Evolutionary conservation across 768 basidiomycete species (phyloP).

Genomic region (Botryobasidium botryosum): DNA sequence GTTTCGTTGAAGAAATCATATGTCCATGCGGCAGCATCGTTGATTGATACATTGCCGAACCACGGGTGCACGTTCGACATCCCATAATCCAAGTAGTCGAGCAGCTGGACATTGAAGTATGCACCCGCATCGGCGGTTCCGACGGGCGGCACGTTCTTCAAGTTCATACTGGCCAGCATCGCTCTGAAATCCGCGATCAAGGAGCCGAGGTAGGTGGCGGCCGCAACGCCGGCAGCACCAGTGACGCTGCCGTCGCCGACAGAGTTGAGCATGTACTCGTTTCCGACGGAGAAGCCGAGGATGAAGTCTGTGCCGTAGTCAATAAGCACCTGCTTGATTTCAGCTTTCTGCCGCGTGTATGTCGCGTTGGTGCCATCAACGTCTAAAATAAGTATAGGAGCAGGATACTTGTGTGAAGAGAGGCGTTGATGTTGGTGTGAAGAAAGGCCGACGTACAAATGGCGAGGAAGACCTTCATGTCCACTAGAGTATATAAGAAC

Average conservation of each 20-base stretch:
- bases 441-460: constrained; percentile 37
- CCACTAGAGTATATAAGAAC: too few species aligned
- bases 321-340: neutral
- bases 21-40: constrained; percentile 67
- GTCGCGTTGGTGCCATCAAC: neutral
- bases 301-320: constrained; percentile 59
- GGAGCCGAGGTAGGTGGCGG: constrained; percentile 43
- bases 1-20: constrained; percentile 50
- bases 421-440: too few species aligned
- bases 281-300: constrained; percentile 75
- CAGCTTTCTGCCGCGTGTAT: neutral
- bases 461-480: constrained; percentile 65
- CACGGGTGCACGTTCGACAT: constrained; percentile 79
- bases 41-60: constrained; percentile 68
- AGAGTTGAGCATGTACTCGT: constrained; percentile 59
- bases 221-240: constrained; percentile 33
- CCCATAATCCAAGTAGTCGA: constrained; percentile 50
- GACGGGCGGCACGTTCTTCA: constrained; percentile 46
- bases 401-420: too few species aligned
- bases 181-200: constrained; percentile 34
- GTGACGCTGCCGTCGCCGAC: constrained; percentile 38
- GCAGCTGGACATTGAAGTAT: constrained; percentile 58
- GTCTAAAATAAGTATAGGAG: constrained; percentile 15
- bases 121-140: constrained; percentile 78
- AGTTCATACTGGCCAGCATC: constrained; percentile 33